Evolutionary conservation across 2,329 filamentous ascomycete species (phyloP).

Genomic region (Alternaria rosae): DNA sequence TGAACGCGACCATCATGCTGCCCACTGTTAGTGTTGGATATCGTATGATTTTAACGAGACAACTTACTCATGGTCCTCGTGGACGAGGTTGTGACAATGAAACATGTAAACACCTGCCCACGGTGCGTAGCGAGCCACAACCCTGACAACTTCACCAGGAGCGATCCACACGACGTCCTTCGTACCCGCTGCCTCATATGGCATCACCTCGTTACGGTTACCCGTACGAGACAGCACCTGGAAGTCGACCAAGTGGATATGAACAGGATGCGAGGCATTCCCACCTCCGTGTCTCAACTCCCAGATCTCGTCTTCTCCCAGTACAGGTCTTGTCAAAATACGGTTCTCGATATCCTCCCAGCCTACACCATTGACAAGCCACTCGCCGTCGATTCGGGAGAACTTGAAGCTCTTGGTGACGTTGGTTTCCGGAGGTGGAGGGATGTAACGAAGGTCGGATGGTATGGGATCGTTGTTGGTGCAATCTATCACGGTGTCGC

Average conservation of each 20-base stretch:
- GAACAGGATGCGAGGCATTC: constrained; percentile 62
- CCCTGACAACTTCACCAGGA: constrained; percentile 51
- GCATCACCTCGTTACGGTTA: constrained; percentile 52
- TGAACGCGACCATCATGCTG: constrained; percentile 55
- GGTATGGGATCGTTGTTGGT: constrained; percentile 41
- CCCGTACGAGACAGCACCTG: constrained; percentile 60
- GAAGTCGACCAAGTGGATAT: constrained; percentile 68
- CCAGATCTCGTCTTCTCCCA: constrained; percentile 49
- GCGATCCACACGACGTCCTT: constrained; percentile 67
- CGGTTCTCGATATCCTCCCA: constrained; percentile 45
- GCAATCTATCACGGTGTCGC: constrained; percentile 32
- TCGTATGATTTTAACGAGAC: not conserved
- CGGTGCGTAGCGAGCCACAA: constrained; percentile 42
- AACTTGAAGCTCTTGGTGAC: constrained; percentile 41
- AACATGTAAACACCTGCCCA: constrained; percentile 61
- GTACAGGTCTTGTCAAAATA: constrained; percentile 38
- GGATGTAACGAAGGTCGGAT: constrained; percentile 32
- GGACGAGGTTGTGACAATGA: constrained; percentile 56
- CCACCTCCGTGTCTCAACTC: constrained; percentile 56
- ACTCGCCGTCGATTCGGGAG: constrained; percentile 34
- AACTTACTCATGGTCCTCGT: constrained; percentile 53
- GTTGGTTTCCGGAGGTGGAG: constrained; percentile 28
- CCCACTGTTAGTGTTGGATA: constrained; percentile 7
- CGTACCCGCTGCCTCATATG: constrained; percentile 63
- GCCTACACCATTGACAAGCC: constrained; percentile 47